Percentiles rank a stretch among this genome's conserved stretches.
Conservation (phyloP, 257 asterid genomes). For the Solanum dulcamara region DNA sequence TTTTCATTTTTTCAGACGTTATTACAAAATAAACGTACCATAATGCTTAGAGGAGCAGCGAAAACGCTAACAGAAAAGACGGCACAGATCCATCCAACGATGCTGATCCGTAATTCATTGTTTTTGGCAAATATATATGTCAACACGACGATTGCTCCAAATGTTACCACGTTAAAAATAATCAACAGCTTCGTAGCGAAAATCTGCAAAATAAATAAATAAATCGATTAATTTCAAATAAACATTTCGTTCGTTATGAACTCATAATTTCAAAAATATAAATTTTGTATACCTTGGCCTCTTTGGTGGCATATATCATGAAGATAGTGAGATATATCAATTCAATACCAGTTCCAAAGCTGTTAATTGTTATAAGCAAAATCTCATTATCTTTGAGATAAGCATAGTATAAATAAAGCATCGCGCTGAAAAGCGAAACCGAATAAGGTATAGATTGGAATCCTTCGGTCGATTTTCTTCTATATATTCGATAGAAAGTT, state of each 20-base stretch:
- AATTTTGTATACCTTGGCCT: constrained; percentile 26
- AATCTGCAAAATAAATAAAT: constrained; percentile 22
- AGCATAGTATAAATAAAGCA: constrained; percentile 67
- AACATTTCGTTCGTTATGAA: background rate
- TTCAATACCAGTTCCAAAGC: constrained; percentile 31
- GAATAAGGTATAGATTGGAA: constrained; percentile 71
- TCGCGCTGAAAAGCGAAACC: constrained; percentile 68
- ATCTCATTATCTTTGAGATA: constrained; percentile 30
- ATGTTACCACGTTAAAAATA: constrained; percentile 21
- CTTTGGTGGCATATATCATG: constrained; percentile 47
- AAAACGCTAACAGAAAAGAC: constrained; percentile 58
- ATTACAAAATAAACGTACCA: no score
- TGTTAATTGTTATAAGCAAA: constrained; percentile 48
- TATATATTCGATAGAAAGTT: constrained; percentile 46
- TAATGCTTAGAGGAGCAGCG: constrained; percentile 72
- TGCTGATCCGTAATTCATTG: constrained; percentile 11
- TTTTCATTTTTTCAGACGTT: background rate
- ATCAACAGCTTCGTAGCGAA: constrained; percentile 34
- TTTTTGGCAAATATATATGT: constrained; percentile 18
- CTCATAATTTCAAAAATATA: background rate
- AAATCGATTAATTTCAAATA: no score
- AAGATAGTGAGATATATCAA: constrained; percentile 29
- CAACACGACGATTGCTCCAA: constrained; percentile 20
- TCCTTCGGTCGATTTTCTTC: constrained; percentile 65
- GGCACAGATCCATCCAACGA: constrained; percentile 81